Evolutionary conservation across 495 filamentous ascomycete genomes (phyloP).

Genomic region (Neurospora sp.): DNA sequence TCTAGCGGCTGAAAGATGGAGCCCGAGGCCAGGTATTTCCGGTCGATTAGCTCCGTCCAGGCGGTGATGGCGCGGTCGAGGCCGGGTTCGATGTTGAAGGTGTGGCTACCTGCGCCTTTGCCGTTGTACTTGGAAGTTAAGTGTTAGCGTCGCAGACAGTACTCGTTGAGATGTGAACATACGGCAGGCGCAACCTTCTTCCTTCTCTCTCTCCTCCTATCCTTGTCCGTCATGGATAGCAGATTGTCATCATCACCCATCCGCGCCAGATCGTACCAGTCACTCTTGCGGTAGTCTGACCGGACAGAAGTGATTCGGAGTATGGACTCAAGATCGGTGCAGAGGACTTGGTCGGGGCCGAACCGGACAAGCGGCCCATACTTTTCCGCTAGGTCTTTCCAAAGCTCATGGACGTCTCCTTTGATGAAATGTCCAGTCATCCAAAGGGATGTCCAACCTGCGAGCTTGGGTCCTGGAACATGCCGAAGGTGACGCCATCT

Average conservation of each 20-base stretch:
- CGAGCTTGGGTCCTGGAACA: constrained; percentile 12
- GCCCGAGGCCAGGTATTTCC: constrained; percentile 37
- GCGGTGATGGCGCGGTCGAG: constrained; percentile 34
- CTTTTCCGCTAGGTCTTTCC: constrained; percentile 2
- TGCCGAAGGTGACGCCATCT: constrained; percentile 23
- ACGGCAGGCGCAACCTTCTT: constrained; percentile 22
- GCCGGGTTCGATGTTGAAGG: constrained; percentile 34
- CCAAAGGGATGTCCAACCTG: constrained; percentile 14
- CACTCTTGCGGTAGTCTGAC: constrained; percentile 26
- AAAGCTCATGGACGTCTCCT: neutral
- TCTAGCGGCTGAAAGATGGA: constrained; percentile 36
- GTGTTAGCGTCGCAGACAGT: neutral
- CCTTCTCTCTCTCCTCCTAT: constrained; percentile 18
- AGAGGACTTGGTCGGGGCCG: constrained; percentile 20
- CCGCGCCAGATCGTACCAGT: constrained; percentile 33
- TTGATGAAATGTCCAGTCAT: constrained; percentile 3
- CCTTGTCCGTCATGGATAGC: constrained; percentile 18
- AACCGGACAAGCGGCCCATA: constrained; percentile 19
- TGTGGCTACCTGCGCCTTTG: constrained; percentile 23
- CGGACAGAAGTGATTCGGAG: constrained; percentile 26
- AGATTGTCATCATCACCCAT: constrained; percentile 33
- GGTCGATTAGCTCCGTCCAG: constrained; percentile 30
- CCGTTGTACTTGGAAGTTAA: constrained; percentile 12
- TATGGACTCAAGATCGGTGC: constrained; percentile 31
- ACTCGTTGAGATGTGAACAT: neutral